These are phyloP conservation scores for Phanerochaete sordida DNA, from an alignment of 768 basidiomycete genomes.

Conservation along the genomic window DNA sequence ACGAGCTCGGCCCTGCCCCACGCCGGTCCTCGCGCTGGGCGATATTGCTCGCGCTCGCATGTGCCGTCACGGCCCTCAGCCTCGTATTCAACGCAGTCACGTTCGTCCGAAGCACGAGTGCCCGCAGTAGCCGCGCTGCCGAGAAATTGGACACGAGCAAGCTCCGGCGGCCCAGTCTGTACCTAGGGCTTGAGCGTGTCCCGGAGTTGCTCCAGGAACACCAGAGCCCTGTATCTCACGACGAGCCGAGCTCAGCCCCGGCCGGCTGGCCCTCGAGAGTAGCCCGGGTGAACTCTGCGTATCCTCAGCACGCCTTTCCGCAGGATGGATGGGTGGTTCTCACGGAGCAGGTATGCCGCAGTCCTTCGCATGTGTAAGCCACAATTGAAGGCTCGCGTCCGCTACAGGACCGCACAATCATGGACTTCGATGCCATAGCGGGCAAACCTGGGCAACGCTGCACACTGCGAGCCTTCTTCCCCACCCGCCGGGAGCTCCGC, in stretches of 20 bases:
- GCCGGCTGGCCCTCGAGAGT: not conserved
- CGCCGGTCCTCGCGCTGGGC: not conserved
- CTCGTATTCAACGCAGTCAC: constrained; percentile 8
- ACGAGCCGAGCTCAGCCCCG: not conserved
- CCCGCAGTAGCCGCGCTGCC: not conserved
- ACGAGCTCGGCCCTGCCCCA: not conserved
- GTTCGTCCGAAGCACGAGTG: not conserved
- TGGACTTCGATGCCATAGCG: constrained; percentile 4
- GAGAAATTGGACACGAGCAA: not conserved
- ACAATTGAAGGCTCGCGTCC: not conserved
- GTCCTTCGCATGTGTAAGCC: not conserved
- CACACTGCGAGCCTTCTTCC: constrained; percentile 7
- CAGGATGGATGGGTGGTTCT: constrained; percentile 15
- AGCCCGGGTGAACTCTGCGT: constrained; percentile 10
- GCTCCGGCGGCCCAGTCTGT: constrained; percentile 11
- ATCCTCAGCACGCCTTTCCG: constrained; percentile 2
- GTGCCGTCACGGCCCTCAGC: constrained; percentile 8
- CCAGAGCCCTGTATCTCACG: not conserved
- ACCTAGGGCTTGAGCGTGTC: constrained; percentile 14
- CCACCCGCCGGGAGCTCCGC: constrained; percentile 5
- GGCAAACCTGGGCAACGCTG: not conserved
- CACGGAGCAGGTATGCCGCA: constrained; percentile 8
- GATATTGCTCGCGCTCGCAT: constrained; percentile 1
- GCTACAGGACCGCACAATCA: constrained; percentile 9
- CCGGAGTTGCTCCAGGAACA: constrained; percentile 1